These are phyloP conservation scores for Phytopythium litorale DNA, from an alignment of 352 stramenopile species.

Conservation along the genomic window DNA sequence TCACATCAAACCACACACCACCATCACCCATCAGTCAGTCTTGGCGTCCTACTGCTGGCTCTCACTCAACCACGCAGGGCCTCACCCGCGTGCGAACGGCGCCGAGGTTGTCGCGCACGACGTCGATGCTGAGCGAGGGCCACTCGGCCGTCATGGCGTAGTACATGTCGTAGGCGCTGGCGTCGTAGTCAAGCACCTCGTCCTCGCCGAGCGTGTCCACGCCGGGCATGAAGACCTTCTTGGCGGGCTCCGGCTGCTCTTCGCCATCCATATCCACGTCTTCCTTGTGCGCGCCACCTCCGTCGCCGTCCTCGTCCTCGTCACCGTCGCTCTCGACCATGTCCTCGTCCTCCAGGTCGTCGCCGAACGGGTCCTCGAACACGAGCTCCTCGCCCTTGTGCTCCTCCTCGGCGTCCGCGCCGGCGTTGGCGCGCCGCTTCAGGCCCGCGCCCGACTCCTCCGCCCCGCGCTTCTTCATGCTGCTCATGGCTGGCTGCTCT, in stretches of 20 bases:
- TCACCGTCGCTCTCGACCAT: conserved; percentile 83
- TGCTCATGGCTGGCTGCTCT: conserved; percentile 39
- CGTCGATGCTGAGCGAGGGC: conserved; percentile 97
- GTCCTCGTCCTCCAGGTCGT: conserved; percentile 90
- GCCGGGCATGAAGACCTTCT: conserved; percentile 94
- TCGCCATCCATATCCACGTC: conserved; percentile 65
- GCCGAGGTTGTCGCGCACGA: conserved; percentile 95
- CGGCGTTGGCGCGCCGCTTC: conserved; percentile 50
- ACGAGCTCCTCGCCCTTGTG: conserved; percentile 65
- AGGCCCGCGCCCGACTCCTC: conserved; percentile 29
- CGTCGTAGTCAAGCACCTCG: conserved; percentile 98
- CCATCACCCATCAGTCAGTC: neutral
- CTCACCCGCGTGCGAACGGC: conserved; percentile 75
- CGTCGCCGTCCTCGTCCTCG: conserved; percentile 60
- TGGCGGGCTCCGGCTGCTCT: conserved; percentile 52
- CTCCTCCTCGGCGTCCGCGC: conserved; percentile 16
- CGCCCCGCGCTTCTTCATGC: conserved; percentile 67
- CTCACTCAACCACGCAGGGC: neutral
- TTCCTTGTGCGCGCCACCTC: conserved; percentile 42
- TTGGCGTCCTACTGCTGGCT: neutral
- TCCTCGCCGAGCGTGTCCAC: conserved; percentile 89
- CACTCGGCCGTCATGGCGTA: conserved; percentile 98
- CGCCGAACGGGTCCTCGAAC: conserved; percentile 87
- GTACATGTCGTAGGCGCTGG: conserved; percentile 99
- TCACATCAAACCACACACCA: neutral